Percentiles rank a stretch among this genome's conserved stretches.
Conservation (phyloP, 2,329 filamentous ascomycete genomes). For the Phaeosphaeriaceae sp. region DNA sequence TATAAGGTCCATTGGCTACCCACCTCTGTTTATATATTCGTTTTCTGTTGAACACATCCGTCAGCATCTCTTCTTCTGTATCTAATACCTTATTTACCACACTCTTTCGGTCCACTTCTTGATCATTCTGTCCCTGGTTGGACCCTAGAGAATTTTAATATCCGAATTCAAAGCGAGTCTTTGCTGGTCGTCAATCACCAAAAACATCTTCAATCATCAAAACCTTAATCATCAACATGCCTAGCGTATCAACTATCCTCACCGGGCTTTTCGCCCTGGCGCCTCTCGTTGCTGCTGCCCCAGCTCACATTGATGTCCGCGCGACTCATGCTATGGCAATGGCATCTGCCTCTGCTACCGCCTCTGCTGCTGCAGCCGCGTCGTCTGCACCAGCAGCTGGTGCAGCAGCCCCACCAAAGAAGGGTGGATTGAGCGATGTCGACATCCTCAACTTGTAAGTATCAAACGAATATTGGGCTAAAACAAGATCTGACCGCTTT, state of each 20-base stretch:
- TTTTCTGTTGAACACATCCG: conserved; percentile 47
- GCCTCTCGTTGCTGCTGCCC: conserved; percentile 41
- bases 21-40: conserved; percentile 43
- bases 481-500: conserved; percentile 38
- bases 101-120: conserved; percentile 46
- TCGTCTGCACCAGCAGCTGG: conserved; percentile 18
- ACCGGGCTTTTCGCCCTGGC: conserved; percentile 45
- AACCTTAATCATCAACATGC: conserved; percentile 47
- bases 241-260: conserved; percentile 45
- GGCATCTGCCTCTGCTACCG: conserved; percentile 18
- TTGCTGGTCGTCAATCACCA: conserved; percentile 44
- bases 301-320: conserved; percentile 33
- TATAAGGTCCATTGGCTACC: conserved; percentile 49
- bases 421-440: conserved; percentile 53
- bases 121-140: conserved; percentile 47
- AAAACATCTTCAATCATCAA: conserved; percentile 24
- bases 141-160: conserved; percentile 47
- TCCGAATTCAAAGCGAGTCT: conserved; percentile 46
- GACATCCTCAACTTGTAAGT: conserved; percentile 63
- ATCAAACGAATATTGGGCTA: conserved; percentile 9
- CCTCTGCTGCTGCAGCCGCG: conserved; percentile 20
- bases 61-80: conserved; percentile 43
- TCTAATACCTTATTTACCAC: conserved; percentile 42
- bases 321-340: conserved; percentile 21
- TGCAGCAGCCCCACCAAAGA: conserved; percentile 28